Evolutionary conservation across 1,284 basidiomycete genomes (phyloP), one percentile per base, ranked within the genome.

Genomic region (Quambalaria eucalypti): DNA sequence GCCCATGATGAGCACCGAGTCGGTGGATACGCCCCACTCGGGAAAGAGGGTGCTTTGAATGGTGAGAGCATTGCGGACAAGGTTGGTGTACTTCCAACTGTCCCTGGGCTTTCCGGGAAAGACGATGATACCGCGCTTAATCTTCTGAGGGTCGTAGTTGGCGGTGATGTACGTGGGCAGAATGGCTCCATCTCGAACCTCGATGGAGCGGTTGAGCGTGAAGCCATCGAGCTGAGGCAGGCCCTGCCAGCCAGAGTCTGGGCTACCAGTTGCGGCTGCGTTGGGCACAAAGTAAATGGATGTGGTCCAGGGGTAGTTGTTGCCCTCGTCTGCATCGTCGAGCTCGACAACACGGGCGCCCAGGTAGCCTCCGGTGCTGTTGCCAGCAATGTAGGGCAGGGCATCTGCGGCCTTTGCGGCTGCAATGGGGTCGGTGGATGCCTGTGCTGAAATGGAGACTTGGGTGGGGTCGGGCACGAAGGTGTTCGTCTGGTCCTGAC

Each of bases 231-330:
- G 50, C 0, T 54, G 29, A 1, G 73, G 71, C 1, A 75, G 38
- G 1, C 36, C 52, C 9, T 57, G 4, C 64, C 69, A 75, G 1
- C 90, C 90, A 4, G 50, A 56, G 7, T 57, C 54, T 3, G 52
- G 44, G 31, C 39, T 55, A 10, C 31, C 52, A 10, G 28, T 4
- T 23, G 70, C 65, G 14, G 38, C 56, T 1, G 67, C 65, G 50
- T 59, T 64, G n/a, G 42, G 16, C 2, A 46, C 42, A 25, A 46
- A 46, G 28, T 53, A 38, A 14, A 56, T 38, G 21, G 57, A 66
- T 23, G 49, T 40, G 50, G 61, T 66, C 68, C 67, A 68, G 1
- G 64, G 61, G 23, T 69, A 65, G 2, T 44, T 46, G 10, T 50
- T 31, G 19, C 52, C 51, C 1, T 52, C 49, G 12, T 28, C 47